phyloP scores from a whole-genome alignment of 1,139 yeast genomes.

The Keqinozyma sinolaborantium region DNA sequence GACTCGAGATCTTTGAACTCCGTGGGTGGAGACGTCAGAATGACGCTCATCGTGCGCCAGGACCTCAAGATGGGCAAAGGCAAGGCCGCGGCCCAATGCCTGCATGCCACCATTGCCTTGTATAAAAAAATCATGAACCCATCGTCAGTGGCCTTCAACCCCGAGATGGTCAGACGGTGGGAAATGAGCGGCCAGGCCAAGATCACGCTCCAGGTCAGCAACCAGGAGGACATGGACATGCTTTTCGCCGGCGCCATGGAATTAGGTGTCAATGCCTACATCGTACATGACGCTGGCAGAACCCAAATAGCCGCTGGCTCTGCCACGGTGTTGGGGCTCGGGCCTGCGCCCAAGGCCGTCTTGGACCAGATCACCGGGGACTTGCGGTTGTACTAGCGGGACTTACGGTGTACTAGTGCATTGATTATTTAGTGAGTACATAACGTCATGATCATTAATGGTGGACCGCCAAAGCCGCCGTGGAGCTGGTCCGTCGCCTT shows the following conservation, averaged over 20 bases:
- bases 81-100: slow-evolving; percentile 95
- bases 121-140: slow-evolving; percentile 66
- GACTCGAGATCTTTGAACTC: slow-evolving; percentile 57
- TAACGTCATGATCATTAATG: slow-evolving; percentile 5
- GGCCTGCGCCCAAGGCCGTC: slow-evolving; percentile 91
- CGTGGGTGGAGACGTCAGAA: slow-evolving; percentile 74
- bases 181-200: slow-evolving; percentile 88
- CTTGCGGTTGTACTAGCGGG: slow-evolving; percentile 61
- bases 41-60: slow-evolving; percentile 85
- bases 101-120: slow-evolving; percentile 94
- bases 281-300: slow-evolving; percentile 94
- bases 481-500: slow-evolving; percentile 43
- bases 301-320: slow-evolving; percentile 95
- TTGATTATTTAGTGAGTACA: background rate
- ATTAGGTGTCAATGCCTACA: slow-evolving; percentile 70
- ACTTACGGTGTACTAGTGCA: slow-evolving; percentile 2
- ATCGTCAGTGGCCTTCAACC: slow-evolving; percentile 53
- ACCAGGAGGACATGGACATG: slow-evolving; percentile 72
- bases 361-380: slow-evolving; percentile 80
- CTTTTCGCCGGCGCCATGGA: slow-evolving; percentile 80
- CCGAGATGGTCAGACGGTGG: slow-evolving; percentile 72
- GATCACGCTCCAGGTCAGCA: slow-evolving; percentile 76
- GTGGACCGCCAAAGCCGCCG: slow-evolving; percentile 35
- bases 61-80: slow-evolving; percentile 94
- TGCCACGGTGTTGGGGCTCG: slow-evolving; percentile 90